Evolutionary conservation across 116 monocot genomes (phyloP).

Genomic region (Dioscorea cayenensis): DNA sequence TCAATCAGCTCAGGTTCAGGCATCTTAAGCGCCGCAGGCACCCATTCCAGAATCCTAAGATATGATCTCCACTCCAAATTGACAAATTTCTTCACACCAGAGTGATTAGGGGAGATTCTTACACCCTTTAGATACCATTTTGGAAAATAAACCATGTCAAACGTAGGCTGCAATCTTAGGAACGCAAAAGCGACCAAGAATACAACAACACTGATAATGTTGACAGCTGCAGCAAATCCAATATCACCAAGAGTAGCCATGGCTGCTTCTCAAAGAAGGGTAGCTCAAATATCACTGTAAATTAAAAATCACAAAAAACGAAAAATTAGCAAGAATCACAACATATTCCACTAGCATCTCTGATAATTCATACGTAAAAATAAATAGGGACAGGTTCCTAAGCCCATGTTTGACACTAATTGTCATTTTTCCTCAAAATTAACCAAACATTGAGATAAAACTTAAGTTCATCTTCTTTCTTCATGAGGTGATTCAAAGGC

Average conservation of each 20-base stretch:
- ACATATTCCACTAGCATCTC: no score
- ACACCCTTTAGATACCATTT: conserved; percentile 32
- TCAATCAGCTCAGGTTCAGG: conserved; percentile 25
- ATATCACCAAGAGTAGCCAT: conserved; percentile 23
- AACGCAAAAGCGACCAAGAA: conserved; percentile 21
- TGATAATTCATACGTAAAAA: no score
- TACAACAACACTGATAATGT: conserved; percentile 7
- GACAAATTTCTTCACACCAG: conserved; percentile 18
- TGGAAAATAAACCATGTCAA: conserved; percentile 26
- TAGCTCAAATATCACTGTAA: neutral
- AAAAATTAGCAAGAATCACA: neutral
- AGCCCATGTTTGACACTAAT: no score
- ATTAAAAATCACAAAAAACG: neutral
- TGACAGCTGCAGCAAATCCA: conserved; percentile 14
- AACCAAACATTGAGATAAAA: no score
- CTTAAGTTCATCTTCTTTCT: no score
- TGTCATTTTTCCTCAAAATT: no score
- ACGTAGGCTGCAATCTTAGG: conserved; percentile 17
- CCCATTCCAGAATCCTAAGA: conserved; percentile 22
- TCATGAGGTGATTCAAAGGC: no score
- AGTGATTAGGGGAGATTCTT: conserved; percentile 11
- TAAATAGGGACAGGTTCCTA: no score
- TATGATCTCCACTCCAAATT: conserved; percentile 17
- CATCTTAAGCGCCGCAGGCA: conserved; percentile 34
- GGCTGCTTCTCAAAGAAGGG: neutral